Conservation (phyloP, 208 protist genomes). For the Acanthamoeba triangularis region DNA sequence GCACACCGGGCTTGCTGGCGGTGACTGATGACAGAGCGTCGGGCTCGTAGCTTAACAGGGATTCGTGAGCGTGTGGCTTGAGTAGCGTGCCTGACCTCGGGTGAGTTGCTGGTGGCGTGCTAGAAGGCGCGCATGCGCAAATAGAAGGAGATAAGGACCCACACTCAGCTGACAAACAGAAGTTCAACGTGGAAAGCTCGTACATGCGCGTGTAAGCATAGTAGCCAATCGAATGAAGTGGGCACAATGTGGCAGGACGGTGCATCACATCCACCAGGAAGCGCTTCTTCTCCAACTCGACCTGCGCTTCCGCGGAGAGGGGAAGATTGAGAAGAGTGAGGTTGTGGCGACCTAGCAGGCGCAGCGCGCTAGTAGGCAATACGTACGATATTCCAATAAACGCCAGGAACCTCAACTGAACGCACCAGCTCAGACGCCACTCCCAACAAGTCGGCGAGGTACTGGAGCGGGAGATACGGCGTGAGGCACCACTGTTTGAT, state of each 20-base stretch:
- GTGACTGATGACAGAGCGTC: not conserved
- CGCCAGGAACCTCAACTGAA: not conserved
- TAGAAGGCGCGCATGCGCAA: not conserved
- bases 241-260: not conserved
- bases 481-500: too few species aligned
- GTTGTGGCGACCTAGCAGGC: not conserved
- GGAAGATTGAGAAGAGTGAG: not conserved
- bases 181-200: not conserved
- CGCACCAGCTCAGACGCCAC: slow-evolving; percentile 31
- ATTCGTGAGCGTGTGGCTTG: not conserved
- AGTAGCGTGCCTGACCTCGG: not conserved
- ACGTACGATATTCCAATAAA: slow-evolving; percentile 64
- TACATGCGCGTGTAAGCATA: slow-evolving; percentile 39
- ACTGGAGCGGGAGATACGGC: not conserved
- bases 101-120: not conserved
- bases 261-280: slow-evolving; percentile 73
- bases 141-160: not conserved
- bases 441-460: not conserved
- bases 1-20: not conserved
- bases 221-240: not conserved
- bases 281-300: slow-evolving; percentile 36
- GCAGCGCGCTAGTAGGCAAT: not conserved
- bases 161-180: too few species aligned
- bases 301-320: not conserved
- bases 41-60: not conserved